phyloP scores from a whole-genome alignment of 2,329 filamentous ascomycete species.

The Microdochium nivale region DNA sequence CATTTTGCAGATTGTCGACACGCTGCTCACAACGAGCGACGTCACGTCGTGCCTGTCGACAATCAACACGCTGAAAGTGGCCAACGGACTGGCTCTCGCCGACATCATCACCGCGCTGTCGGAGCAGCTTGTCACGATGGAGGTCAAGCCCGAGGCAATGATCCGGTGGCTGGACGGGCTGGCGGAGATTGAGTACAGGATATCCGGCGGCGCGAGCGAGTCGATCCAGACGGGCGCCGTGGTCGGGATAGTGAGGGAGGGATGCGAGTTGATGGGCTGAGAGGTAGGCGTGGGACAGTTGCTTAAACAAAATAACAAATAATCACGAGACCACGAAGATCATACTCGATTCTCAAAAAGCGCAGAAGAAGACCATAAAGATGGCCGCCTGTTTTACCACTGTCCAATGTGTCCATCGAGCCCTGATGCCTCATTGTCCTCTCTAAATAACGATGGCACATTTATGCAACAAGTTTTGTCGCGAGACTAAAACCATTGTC shows the following conservation, averaged over 20 bases:
- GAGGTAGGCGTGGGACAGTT: background rate
- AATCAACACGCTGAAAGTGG: slow-evolving; percentile 77
- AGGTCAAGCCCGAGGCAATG: slow-evolving; percentile 79
- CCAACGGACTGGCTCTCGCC: slow-evolving; percentile 80
- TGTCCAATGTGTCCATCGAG: too few relatives aligned
- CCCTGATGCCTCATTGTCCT: too few relatives aligned
- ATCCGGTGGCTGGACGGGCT: slow-evolving; percentile 87
- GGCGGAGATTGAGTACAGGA: slow-evolving; percentile 84
- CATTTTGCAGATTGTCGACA: slow-evolving; percentile 75
- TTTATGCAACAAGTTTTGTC: too few relatives aligned
- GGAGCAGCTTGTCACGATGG: slow-evolving; percentile 73
- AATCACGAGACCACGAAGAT: background rate
- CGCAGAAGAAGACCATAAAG: too few relatives aligned
- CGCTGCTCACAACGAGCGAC: slow-evolving; percentile 74
- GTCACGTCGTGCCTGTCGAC: slow-evolving; percentile 84
- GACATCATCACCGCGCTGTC: slow-evolving; percentile 85
- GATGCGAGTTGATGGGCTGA: slow-evolving; percentile 60
- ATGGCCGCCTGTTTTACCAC: too few relatives aligned
- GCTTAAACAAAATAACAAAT: background rate
- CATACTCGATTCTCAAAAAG: too few relatives aligned
- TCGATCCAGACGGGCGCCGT: slow-evolving; percentile 85
- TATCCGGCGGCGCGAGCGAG: slow-evolving; percentile 83
- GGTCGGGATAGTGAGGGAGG: slow-evolving; percentile 79
- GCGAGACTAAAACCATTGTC: too few relatives aligned
- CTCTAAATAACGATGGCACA: background rate